These are phyloP conservation scores for Earliella scabrosa DNA, from an alignment of 1,284 basidiomycete species.

Conservation along the genomic window DNA sequence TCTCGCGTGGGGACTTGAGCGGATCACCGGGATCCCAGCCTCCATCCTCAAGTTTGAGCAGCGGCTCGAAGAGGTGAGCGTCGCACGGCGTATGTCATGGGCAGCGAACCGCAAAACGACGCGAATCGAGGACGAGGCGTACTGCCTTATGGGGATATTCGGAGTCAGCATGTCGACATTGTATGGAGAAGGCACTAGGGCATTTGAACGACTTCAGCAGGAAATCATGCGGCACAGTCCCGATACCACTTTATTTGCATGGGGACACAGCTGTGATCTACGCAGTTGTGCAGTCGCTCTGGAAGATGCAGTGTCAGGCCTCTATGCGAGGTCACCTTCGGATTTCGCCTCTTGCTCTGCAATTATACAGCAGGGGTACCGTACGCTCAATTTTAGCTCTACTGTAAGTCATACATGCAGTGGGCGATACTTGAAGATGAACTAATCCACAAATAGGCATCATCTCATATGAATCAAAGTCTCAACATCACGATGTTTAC, in stretches of 20 bases:
- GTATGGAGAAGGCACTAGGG: neutral
- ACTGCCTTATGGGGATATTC: neutral
- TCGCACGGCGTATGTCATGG: neutral
- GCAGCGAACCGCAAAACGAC: neutral
- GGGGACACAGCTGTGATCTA: neutral
- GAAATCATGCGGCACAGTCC: neutral
- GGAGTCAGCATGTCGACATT: neutral
- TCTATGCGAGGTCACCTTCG: too few relatives aligned
- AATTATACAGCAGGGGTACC: too few relatives aligned
- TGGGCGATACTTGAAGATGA: too few relatives aligned
- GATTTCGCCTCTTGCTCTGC: too few relatives aligned
- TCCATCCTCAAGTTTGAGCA: neutral
- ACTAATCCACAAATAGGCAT: too few relatives aligned
- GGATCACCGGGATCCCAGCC: neutral
- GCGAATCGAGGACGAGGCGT: neutral
- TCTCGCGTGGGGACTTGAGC: neutral
- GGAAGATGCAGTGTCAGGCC: neutral
- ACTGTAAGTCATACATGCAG: too few relatives aligned
- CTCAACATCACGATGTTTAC: too few relatives aligned
- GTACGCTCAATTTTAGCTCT: too few relatives aligned
- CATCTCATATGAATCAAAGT: too few relatives aligned
- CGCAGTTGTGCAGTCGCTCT: neutral
- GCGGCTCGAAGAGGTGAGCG: neutral
- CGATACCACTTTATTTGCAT: neutral
- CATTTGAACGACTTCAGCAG: neutral